Conservation (phyloP, 108 stramenopile species). For the Skeletonema potamos region DNA sequence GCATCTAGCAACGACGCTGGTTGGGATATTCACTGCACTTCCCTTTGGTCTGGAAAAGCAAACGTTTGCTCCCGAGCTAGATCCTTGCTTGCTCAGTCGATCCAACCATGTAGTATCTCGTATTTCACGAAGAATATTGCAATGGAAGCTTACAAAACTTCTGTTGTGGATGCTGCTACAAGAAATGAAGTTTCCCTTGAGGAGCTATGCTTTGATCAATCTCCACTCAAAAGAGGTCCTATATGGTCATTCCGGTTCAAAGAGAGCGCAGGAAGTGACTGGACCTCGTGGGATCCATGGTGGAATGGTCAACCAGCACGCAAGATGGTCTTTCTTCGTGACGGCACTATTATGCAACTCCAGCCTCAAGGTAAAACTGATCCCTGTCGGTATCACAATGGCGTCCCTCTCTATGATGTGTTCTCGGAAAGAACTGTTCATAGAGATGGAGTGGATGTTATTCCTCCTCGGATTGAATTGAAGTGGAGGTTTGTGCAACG, state of each 20-base stretch:
- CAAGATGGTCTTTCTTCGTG: conserved; percentile 74
- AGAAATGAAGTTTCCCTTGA: conserved; percentile 47
- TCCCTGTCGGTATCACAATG: conserved; percentile 13
- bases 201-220: conserved; percentile 65
- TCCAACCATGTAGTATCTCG: not conserved
- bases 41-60: conserved; percentile 60
- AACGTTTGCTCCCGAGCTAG: conserved; percentile 49
- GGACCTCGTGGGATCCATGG: conserved; percentile 75
- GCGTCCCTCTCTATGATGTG: conserved; percentile 37
- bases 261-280: conserved; percentile 72
- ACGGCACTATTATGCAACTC: conserved; percentile 53
- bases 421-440: conserved; percentile 38
- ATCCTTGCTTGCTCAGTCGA: conserved; percentile 6
- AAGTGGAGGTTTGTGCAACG: conserved; percentile 68
- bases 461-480: conserved; percentile 51
- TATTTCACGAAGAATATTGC: conserved; percentile 12
- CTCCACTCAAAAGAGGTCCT: conserved; percentile 37
- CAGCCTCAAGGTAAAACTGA: conserved; percentile 13
- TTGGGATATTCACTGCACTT: conserved; percentile 61
- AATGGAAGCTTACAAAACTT: conserved; percentile 55
- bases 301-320: conserved; percentile 56
- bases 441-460: conserved; percentile 29
- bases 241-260: conserved; percentile 83
- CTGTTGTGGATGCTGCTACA: conserved; percentile 45
- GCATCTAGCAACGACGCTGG: conserved; percentile 51